A percentile compares a stretch with the other conserved stretches of the same genome.
These are phyloP conservation scores for Mycena rosella DNA, from an alignment of 768 basidiomycete species.

Conservation along the genomic window DNA sequence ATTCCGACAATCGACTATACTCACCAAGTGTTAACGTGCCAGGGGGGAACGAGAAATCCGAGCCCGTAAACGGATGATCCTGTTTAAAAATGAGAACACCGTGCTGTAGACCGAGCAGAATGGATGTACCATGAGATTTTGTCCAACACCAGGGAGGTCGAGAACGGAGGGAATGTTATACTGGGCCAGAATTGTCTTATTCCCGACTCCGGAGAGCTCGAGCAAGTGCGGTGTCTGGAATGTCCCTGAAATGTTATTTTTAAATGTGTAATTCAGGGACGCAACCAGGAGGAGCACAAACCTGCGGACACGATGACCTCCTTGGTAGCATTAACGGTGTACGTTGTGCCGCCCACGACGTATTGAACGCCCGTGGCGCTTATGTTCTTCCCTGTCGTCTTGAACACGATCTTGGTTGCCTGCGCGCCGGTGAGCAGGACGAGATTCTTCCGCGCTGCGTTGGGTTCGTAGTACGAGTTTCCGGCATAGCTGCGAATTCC, in stretches of 20 bases:
- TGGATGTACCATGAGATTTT: background rate
- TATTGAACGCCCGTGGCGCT: background rate
- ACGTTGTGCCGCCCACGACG: background rate
- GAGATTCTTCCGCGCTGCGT: background rate
- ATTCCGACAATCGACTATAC: background rate
- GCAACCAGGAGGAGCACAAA: background rate
- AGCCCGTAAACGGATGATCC: background rate
- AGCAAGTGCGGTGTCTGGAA: background rate
- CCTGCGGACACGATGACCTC: constrained; percentile 6
- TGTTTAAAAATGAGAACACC: background rate
- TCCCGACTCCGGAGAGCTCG: background rate
- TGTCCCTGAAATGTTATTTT: background rate
- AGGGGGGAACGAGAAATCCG: background rate
- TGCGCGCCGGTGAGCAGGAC: constrained; percentile 6
- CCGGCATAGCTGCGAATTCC: background rate
- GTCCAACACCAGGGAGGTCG: background rate
- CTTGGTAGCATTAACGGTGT: background rate
- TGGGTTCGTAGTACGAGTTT: background rate
- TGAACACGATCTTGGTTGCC: background rate
- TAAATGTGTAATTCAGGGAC: too few relatives aligned
- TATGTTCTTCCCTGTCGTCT: background rate
- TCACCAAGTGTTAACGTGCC: background rate
- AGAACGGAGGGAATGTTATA: background rate
- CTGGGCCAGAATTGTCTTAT: background rate
- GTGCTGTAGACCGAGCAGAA: too few relatives aligned